Percentiles rank a stretch among this genome's conserved stretches.
These are phyloP conservation scores for Sparassis latifolia DNA, from an alignment of 1,284 basidiomycete species.

Conservation along the genomic window DNA sequence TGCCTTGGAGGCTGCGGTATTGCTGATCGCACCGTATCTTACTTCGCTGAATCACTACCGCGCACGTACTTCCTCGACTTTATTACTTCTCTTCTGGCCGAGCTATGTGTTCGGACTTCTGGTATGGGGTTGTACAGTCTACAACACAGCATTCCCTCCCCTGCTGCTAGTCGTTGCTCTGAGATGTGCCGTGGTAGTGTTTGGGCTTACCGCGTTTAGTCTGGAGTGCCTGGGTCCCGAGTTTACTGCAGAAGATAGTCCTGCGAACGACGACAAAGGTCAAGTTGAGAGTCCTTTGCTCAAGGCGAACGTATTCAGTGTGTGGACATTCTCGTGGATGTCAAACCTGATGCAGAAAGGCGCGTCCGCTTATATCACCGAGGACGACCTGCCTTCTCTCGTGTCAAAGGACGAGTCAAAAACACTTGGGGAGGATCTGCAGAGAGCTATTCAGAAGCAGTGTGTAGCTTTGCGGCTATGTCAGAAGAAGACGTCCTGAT, in stretches of 20 bases:
- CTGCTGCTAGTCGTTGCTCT: slow-evolving; percentile 36
- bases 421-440: slow-evolving; percentile 62
- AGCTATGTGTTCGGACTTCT: slow-evolving; percentile 47
- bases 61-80: slow-evolving; percentile 70
- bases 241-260: slow-evolving; percentile 31
- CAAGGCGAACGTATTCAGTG: slow-evolving; percentile 80
- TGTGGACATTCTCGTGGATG: slow-evolving; percentile 78
- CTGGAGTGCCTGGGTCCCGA: slow-evolving; percentile 76
- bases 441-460: slow-evolving; percentile 54
- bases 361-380: slow-evolving; percentile 55
- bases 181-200: slow-evolving; percentile 38
- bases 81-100: slow-evolving; percentile 84
- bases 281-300: slow-evolving; percentile 66
- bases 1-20: slow-evolving; percentile 50
- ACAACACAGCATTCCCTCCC: slow-evolving; percentile 23
- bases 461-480: slow-evolving; percentile 22
- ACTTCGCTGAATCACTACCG: slow-evolving; percentile 72
- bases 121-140: slow-evolving; percentile 61
- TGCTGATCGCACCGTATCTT: slow-evolving; percentile 40
- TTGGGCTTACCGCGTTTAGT: slow-evolving; percentile 54
- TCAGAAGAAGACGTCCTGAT: background rate
- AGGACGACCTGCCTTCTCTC: slow-evolving; percentile 71
- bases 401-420: slow-evolving; percentile 67
- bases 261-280: slow-evolving; percentile 30
- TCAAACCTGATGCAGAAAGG: slow-evolving; percentile 73